Percentiles rank a stretch among this genome's conserved stretches.
These are phyloP conservation scores for Citrus maxima DNA, from an alignment of 345 rosid species.

Conservation along the genomic window DNA sequence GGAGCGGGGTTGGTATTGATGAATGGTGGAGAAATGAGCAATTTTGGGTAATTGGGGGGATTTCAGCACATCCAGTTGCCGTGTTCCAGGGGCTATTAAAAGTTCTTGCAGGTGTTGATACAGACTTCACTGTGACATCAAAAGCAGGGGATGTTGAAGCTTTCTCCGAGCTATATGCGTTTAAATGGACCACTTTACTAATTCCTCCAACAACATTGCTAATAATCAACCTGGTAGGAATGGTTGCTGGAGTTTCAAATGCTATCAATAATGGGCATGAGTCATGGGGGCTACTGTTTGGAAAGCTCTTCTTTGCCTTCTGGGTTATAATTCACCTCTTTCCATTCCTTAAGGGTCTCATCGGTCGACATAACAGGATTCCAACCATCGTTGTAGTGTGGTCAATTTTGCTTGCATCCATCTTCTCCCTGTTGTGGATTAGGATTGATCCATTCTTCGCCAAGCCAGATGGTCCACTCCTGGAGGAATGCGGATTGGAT, in stretches of 20 bases:
- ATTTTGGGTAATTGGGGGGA: constrained; percentile 73
- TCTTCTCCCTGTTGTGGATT: constrained; percentile 69
- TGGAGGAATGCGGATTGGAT: constrained; percentile 69
- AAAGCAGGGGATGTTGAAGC: constrained; percentile 56
- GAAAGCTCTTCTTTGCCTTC: constrained; percentile 62
- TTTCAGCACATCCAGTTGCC: constrained; percentile 64
- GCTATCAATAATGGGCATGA: constrained; percentile 66
- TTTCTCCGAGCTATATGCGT: constrained; percentile 47
- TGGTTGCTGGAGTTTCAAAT: constrained; percentile 51
- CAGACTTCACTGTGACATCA: constrained; percentile 65
- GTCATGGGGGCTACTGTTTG: constrained; percentile 71
- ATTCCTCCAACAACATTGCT: constrained; percentile 64
- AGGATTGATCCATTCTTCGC: constrained; percentile 57
- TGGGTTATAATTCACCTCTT: constrained; percentile 71
- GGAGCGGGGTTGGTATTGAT: constrained; percentile 64
- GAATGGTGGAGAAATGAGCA: constrained; percentile 87
- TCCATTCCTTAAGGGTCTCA: constrained; percentile 66
- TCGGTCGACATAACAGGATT: constrained; percentile 53
- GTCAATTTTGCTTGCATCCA: constrained; percentile 69
- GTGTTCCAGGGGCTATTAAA: constrained; percentile 63
- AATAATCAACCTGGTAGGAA: constrained; percentile 56
- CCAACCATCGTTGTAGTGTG: constrained; percentile 68
- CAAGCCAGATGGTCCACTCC: constrained; percentile 42
- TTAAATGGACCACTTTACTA: constrained; percentile 64
- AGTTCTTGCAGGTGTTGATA: constrained; percentile 56